Conservation (phyloP, 371 early-diverging fungal species). For the Mortierella sp. region DNA sequence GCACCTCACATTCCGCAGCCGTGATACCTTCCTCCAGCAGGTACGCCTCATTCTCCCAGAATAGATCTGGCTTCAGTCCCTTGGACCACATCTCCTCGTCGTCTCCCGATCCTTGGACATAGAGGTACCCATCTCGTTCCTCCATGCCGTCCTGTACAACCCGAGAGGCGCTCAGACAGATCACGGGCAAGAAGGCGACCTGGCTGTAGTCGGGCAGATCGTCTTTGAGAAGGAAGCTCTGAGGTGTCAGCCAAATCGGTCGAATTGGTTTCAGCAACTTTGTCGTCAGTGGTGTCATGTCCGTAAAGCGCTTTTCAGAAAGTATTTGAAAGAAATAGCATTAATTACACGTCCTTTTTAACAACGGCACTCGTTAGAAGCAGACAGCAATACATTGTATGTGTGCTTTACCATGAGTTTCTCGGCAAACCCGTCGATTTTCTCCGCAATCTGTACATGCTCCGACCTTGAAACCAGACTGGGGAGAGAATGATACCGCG, state of each 20-base stretch:
- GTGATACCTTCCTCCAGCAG: slow-evolving; percentile 60
- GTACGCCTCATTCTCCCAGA: slow-evolving; percentile 75
- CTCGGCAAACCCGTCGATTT: slow-evolving; percentile 72
- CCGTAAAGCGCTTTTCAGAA: slow-evolving; percentile 58
- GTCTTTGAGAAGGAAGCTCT: slow-evolving; percentile 62
- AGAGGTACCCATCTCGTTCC: slow-evolving; percentile 70
- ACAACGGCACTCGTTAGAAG: background rate
- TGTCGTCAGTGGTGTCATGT: slow-evolving; percentile 60
- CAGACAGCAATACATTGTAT: background rate
- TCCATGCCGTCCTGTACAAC: slow-evolving; percentile 68
- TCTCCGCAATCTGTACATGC: slow-evolving; percentile 74
- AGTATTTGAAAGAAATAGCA: background rate
- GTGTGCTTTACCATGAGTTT: slow-evolving; percentile 69
- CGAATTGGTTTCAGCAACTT: slow-evolving; percentile 77
- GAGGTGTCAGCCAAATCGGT: slow-evolving; percentile 86
- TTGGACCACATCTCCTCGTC: slow-evolving; percentile 90
- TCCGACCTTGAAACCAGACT: slow-evolving; percentile 79
- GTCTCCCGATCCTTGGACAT: slow-evolving; percentile 92
- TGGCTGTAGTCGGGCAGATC: slow-evolving; percentile 65
- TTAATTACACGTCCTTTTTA: background rate
- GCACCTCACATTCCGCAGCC: slow-evolving; percentile 62
- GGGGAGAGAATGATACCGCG: slow-evolving; percentile 73
- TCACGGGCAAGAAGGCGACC: slow-evolving; percentile 72
- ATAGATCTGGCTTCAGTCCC: slow-evolving; percentile 76
- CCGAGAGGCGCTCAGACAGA: slow-evolving; percentile 82